Evolutionary conservation across 768 basidiomycete species (phyloP), one percentile per base, ranked within the genome.

Genomic region (Russula lepida): DNA sequence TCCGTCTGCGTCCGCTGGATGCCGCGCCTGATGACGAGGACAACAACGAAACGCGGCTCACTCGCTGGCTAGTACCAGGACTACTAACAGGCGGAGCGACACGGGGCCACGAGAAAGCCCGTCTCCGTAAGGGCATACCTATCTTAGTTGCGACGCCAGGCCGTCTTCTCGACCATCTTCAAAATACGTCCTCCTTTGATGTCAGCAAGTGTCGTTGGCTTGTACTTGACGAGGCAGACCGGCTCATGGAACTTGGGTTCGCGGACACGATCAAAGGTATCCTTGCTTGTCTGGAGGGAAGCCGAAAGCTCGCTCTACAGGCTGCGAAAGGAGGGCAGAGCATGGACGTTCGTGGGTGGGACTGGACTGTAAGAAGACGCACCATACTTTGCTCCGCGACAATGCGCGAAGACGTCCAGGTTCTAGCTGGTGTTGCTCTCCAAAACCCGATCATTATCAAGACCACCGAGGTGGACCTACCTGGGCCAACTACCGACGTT

Each of bases 341-440:
- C 54, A 75, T 75, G 70, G 89, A 90, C 67, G 84, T 90, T 11
- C 85, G 86, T n/a, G 86, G 84, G 0, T 92, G 92, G 90, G 87
- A 90, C 68, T 92, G 89, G 89, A 76, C 81, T 43, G 74, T 82
- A 57, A 78, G 84, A 47, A 79, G 94, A 67, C 80, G 91, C 67
- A 95, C 94, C 2, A 78, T 99, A 25, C 81, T 99, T 5, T 99
- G 97, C 77, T 98, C 95, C 12, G 97, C 97, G 6, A 99, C 97
- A 1, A 93, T 98, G 33, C 81, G 88, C 49, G 94, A 95, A 66
- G 93, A 94, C 67, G 95, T 98, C 2, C 91, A 98, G 73, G 89
- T 90, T 68, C 75, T 99, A 30, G 93, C 95, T 0, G 94, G 94
- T 12, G 84, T 83, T 27, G 81, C 92, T 3, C 75, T 98, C 32